Base-by-base conservation (phyloP, 2,329 filamentous ascomycete genomes). In the Xylaria sp. region DNA sequence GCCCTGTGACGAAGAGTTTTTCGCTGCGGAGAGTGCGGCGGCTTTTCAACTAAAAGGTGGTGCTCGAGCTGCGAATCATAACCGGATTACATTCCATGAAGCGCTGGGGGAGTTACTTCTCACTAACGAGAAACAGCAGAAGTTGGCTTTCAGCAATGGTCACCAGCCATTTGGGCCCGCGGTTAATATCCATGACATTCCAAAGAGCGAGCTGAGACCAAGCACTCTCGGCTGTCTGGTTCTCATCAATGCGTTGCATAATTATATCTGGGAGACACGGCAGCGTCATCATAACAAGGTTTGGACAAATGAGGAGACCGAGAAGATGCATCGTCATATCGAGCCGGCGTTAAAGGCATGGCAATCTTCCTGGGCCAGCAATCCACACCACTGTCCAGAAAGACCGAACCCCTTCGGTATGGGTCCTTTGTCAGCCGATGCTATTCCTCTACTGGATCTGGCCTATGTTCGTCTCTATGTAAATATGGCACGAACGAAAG, bases 191-290 rank as follows among this genome's bases (percentile, higher is more conserved):
- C 82, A 84, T 51, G 86, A 90, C 8, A 75, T 86, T 1, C 81
- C 86, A 1, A 83, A 86, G 71, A 89, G 84, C 61, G 89, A 93
- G 39, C 84, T 96, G 56, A 89, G 88, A 72, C 93, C 94, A 0
- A 98, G 95, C 81, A 94, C 94, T 0, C 97, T 97, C 78, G 96
- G 95, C 8, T 97, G 94, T 78, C 85, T 98, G 34, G 87, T 98
- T 5, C 82, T 99, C 70, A 98, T 98, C 78, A 95, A 97, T 77
- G 94, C 96, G 3, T 85, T 98, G 27, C 96, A 98, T 81, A 98
- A 98, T 74, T 98, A 97, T 79, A 98, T 98, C 53, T 98, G 96
- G 96, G 95, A 98, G 81, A 98, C 94, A 0, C 88, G 95, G 27
- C 94, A 97, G 80, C 86, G 94, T 61, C 94, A 98, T 74, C 91